Evolutionary conservation across 768 basidiomycete species (phyloP).

Genomic region (Termitomyces sp.): DNA sequence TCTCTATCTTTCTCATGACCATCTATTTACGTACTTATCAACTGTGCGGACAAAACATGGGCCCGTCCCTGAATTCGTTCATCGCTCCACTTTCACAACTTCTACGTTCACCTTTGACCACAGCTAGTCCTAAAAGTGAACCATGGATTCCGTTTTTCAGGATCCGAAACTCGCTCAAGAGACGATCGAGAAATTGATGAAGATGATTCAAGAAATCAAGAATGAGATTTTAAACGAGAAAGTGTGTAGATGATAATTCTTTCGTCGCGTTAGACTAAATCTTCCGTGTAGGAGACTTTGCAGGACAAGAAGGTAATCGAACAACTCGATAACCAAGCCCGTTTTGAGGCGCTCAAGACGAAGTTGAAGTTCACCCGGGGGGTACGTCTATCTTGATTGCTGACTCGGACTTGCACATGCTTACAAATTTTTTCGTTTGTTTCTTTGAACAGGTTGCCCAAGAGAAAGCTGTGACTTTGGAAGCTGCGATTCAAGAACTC

Average conservation of each 20-base stretch:
- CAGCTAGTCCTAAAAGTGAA: not conserved
- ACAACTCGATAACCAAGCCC: not conserved
- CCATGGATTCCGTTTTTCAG: not conserved
- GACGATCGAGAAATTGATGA: not conserved
- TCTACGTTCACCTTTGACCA: not conserved
- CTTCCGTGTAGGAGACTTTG: not conserved
- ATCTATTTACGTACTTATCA: not conserved
- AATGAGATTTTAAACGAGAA: not conserved
- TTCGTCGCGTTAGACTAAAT: not conserved
- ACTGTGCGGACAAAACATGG: not conserved
- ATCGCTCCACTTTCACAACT: not conserved
- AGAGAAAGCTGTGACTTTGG: not conserved
- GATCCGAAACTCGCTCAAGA: no score
- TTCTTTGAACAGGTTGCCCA: not conserved
- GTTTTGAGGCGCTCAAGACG: not conserved
- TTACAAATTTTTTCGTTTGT: not conserved
- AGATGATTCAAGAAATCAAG: not conserved
- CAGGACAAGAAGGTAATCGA: not conserved
- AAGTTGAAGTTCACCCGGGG: not conserved
- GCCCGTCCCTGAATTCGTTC: not conserved
- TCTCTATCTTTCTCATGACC: not conserved
- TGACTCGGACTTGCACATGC: no score
- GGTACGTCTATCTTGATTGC: not conserved
- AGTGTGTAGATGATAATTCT: not conserved
- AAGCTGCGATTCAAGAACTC: not conserved